phyloP scores from a whole-genome alignment of 2,329 filamentous ascomycete species.

The Colletotrichum magnum region DNA sequence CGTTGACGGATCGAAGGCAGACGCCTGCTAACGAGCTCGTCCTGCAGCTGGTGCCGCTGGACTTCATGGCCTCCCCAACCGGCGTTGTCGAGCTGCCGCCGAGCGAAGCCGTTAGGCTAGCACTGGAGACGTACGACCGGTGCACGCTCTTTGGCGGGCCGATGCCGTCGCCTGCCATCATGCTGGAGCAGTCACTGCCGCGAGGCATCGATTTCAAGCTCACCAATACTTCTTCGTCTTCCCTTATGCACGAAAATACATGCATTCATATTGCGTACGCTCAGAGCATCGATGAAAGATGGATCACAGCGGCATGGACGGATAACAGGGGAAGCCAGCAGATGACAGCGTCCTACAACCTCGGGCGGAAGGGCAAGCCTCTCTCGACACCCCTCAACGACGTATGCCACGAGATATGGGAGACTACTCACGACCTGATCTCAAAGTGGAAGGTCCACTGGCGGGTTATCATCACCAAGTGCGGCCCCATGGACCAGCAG shows the following conservation, averaged over 20 bases:
- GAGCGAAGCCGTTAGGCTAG: slow-evolving; percentile 72
- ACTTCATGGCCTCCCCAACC: slow-evolving; percentile 75
- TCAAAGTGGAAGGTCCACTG: slow-evolving; percentile 79
- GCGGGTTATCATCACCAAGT: slow-evolving; percentile 82
- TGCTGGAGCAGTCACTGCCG: slow-evolving; percentile 79
- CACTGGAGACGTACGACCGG: slow-evolving; percentile 83
- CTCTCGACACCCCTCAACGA: slow-evolving; percentile 70
- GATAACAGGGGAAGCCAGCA: slow-evolving; percentile 83
- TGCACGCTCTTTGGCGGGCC: slow-evolving; percentile 72
- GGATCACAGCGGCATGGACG: slow-evolving; percentile 86
- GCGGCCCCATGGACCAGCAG: slow-evolving; percentile 75
- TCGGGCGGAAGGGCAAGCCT: slow-evolving; percentile 71
- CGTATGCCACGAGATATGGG: slow-evolving; percentile 83
- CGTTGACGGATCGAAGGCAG: slow-evolving; percentile 60
- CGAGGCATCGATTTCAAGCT: slow-evolving; percentile 83
- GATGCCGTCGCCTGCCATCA: slow-evolving; percentile 77
- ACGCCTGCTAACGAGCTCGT: slow-evolving; percentile 75
- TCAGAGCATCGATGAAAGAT: slow-evolving; percentile 80
- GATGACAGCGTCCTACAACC: slow-evolving; percentile 80
- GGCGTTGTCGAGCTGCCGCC: slow-evolving; percentile 74
- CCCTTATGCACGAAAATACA: slow-evolving; percentile 82
- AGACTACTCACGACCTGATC: slow-evolving; percentile 81
- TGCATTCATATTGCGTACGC: slow-evolving; percentile 87
- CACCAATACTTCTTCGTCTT: slow-evolving; percentile 75
- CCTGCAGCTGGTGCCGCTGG: slow-evolving; percentile 80